Percentiles rank a stretch among this genome's conserved stretches.
phyloP scores from a whole-genome alignment of 2,329 filamentous ascomycete species.

The Hirsutella minnesotensis region DNA sequence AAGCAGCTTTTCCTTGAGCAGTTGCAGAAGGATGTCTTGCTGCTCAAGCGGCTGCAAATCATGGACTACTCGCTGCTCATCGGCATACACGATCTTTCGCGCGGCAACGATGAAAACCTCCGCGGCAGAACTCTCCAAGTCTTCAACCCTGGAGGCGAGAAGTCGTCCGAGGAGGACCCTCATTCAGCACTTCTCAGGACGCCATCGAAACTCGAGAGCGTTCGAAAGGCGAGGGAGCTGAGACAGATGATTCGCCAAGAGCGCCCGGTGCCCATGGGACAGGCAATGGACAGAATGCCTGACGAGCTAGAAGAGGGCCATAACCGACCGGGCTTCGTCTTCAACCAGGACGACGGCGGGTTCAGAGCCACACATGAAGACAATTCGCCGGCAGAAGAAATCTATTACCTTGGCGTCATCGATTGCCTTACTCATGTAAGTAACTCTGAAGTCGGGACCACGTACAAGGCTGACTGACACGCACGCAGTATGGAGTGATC shows the following conservation, averaged over 20 bases:
- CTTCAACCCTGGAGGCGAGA: conserved; percentile 77
- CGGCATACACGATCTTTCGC: conserved; percentile 80
- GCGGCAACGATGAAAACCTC: conserved; percentile 91
- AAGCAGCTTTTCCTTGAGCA: conserved; percentile 82
- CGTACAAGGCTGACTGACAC: conserved; percentile 13
- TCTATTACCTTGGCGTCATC: conserved; percentile 97
- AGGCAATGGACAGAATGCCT: conserved; percentile 75
- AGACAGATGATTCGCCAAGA: conserved; percentile 87
- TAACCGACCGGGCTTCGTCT: conserved; percentile 60
- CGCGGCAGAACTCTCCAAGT: conserved; percentile 82
- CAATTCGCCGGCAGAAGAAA: conserved; percentile 72
- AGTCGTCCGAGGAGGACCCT: conserved; percentile 41
- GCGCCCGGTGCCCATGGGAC: conserved; percentile 83
- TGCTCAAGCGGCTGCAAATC: conserved; percentile 81
- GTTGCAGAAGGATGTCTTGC: conserved; percentile 72
- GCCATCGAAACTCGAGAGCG: conserved; percentile 85
- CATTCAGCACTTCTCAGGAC: conserved; percentile 68
- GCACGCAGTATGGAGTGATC: conserved; percentile 71
- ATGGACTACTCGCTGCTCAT: conserved; percentile 98
- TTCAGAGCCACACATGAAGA: conserved; percentile 89
- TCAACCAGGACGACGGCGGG: conserved; percentile 89
- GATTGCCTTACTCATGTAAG: conserved; percentile 94
- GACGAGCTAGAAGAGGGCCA: conserved; percentile 72
- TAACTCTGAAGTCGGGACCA: background rate
- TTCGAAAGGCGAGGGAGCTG: conserved; percentile 80